Conservation (phyloP, 106 monocot genomes). For the Hemerocallis citrina region DNA sequence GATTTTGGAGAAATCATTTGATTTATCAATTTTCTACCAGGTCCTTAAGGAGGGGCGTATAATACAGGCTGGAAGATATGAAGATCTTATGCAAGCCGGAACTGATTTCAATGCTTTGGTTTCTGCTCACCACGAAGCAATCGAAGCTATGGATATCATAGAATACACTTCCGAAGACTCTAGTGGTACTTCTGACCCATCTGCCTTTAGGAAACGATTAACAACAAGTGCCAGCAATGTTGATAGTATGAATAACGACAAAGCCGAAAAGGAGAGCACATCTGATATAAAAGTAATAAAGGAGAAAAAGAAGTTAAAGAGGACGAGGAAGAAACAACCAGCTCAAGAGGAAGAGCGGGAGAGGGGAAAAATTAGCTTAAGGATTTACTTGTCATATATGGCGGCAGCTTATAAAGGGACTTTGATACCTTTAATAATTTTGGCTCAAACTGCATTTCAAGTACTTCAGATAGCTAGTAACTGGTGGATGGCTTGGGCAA, state of each 20-base stretch:
- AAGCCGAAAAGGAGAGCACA: conserved; percentile 22
- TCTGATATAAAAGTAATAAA: conserved; percentile 48
- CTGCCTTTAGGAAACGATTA: conserved; percentile 19
- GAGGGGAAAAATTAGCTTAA: conserved; percentile 82
- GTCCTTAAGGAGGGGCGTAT: conserved; percentile 86
- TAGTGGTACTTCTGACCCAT: conserved; percentile 13
- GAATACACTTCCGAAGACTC: conserved; percentile 44
- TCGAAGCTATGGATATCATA: conserved; percentile 85
- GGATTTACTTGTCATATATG: conserved; percentile 91
- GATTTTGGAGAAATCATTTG: conserved; percentile 2
- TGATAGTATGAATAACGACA: conserved; percentile 31
- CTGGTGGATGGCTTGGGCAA: conserved; percentile 99
- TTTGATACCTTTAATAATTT: conserved; percentile 84
- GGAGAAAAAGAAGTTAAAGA: conserved; percentile 80
- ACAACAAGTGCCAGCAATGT: conserved; percentile 36
- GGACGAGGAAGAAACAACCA: conserved; percentile 66
- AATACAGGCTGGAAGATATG: conserved; percentile 91
- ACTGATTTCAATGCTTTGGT: conserved; percentile 92
- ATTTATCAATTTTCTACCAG: conserved; percentile 25
- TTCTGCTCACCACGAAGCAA: conserved; percentile 94
- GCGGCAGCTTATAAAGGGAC: conserved; percentile 87
- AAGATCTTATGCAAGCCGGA: conserved; percentile 87
- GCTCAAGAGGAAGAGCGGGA: conserved; percentile 90
- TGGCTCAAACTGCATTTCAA: conserved; percentile 80
- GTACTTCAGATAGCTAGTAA: conserved; percentile 91